Conservation (phyloP, 352 stramenopile species). For the Phytophthora agathidicida region DNA sequence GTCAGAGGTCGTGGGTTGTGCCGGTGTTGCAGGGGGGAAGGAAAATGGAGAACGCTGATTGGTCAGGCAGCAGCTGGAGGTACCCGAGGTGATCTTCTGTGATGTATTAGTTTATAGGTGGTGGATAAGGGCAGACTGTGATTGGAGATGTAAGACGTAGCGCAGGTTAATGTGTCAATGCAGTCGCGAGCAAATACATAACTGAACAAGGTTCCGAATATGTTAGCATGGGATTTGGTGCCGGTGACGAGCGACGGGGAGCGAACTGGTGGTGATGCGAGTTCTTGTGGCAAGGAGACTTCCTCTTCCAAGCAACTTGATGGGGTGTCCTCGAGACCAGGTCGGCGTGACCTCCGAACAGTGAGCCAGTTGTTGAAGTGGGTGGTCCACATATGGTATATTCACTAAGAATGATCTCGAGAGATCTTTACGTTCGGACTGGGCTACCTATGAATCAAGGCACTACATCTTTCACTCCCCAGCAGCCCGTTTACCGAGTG, state of each 20-base stretch:
- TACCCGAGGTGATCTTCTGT: too few species aligned
- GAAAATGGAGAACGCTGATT: neutral
- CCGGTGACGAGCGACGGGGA: neutral
- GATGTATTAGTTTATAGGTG: too few species aligned
- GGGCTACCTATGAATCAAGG: too few species aligned
- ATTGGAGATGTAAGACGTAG: neutral
- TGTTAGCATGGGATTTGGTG: constrained; percentile 4
- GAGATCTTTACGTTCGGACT: too few species aligned
- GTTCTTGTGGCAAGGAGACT: constrained; percentile 4
- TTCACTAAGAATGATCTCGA: too few species aligned
- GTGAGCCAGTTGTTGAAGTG: too few species aligned
- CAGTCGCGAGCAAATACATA: too few species aligned
- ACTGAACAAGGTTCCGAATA: neutral
- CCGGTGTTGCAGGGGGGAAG: constrained; percentile 19
- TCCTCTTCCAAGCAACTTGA: neutral
- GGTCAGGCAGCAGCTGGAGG: neutral
- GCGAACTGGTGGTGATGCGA: neutral
- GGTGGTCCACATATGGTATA: constrained; percentile 5
- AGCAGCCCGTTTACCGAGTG: too few species aligned
- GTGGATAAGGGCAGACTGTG: neutral
- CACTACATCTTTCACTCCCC: too few species aligned
- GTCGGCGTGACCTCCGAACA: too few species aligned
- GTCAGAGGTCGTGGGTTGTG: constrained; percentile 4
- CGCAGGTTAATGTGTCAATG: too few species aligned
- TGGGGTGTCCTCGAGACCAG: constrained; percentile 1